Evolutionary conservation across 768 basidiomycete species (phyloP), one percentile per base, ranked within the genome.

Genomic region (Lactarius indigo): DNA sequence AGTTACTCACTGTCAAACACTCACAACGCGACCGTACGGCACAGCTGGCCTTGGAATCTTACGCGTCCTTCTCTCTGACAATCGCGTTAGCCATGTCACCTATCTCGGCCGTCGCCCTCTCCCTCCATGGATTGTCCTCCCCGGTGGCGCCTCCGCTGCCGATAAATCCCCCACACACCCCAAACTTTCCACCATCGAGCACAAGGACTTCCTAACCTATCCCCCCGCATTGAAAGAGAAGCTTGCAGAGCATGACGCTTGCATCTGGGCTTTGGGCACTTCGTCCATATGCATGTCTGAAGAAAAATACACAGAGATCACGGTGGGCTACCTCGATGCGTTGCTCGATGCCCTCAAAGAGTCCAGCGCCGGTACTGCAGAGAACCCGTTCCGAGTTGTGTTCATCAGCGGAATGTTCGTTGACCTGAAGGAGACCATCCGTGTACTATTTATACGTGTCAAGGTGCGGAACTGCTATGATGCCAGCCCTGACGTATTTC

Each of bases 331-430:
- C 60, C 9, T 66, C 13, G 60, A 64, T 18, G 50, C 68, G 5
- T 65, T 66, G 26, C 55, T 69, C 20, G 23, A 41, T 18, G 68
- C 33, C 57, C 44, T 69, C 26, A 63, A 62, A 41, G 62, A 47
- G n/a, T 54, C 28, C 18, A 58, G 44, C n/a, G 63, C 70, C 3
- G 74, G 73, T 4, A 68, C 68, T 3, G 41, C 50, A 6, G 60
- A 42, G 26, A 59, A 50, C 15, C 74, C 75, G 20, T 75, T 75
- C 69, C 64, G 69, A 23, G 65, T 76, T 61, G 70, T 76, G 35
- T 73, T 70, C 52, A 56, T 76, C 15, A 74, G 73, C 23, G 75
- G 74, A 9, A 61, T 69, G n/a, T 72, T 73, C 5, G 74, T 74
- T 5, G 71, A 72, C 62, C 70, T 73, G 60, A 63, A 31, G 52